Percentiles rank a stretch among this genome's conserved stretches.
Evolutionary conservation across 495 filamentous ascomycete species (phyloP).

Genomic region (Xylaria cubensis): DNA sequence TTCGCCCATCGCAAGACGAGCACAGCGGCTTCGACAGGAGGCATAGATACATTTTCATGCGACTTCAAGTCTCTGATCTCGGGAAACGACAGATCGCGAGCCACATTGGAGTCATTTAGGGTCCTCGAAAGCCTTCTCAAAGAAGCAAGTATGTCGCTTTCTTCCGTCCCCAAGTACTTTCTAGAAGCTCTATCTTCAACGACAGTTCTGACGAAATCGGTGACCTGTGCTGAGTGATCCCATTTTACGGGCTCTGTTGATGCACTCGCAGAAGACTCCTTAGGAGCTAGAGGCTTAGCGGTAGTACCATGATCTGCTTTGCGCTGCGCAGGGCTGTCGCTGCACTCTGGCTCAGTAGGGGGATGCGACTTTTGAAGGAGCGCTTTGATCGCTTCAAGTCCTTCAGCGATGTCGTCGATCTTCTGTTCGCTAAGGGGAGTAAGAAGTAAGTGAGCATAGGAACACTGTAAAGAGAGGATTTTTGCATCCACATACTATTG

Average conservation of each 20-base stretch:
- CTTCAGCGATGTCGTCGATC: slow-evolving; percentile 38
- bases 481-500: slow-evolving; percentile 36
- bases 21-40: slow-evolving; percentile 36
- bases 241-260: slow-evolving; percentile 32
- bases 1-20: slow-evolving; percentile 42
- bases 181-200: slow-evolving; percentile 21
- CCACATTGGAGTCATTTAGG: neutral
- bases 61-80: slow-evolving; percentile 17
- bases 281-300: slow-evolving; percentile 13
- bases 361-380: slow-evolving; percentile 32
- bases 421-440: slow-evolving; percentile 35
- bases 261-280: neutral
- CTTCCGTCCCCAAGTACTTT: slow-evolving; percentile 44
- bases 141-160: slow-evolving; percentile 47
- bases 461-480: neutral
- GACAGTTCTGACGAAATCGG: slow-evolving; percentile 33
- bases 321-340: neutral
- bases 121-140: slow-evolving; percentile 6
- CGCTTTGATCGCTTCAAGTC: slow-evolving; percentile 34
- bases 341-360: slow-evolving; percentile 22
- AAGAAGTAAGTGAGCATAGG: slow-evolving; percentile 8
- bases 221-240: slow-evolving; percentile 36
- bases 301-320: slow-evolving; percentile 27
- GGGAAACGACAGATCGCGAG: slow-evolving; percentile 12
- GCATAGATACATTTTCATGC: slow-evolving; percentile 29